Percentiles rank a stretch among this genome's conserved stretches.
These are phyloP conservation scores for Globisporangium alternatum DNA, from an alignment of 352 stramenopile species.

Conservation along the genomic window DNA sequence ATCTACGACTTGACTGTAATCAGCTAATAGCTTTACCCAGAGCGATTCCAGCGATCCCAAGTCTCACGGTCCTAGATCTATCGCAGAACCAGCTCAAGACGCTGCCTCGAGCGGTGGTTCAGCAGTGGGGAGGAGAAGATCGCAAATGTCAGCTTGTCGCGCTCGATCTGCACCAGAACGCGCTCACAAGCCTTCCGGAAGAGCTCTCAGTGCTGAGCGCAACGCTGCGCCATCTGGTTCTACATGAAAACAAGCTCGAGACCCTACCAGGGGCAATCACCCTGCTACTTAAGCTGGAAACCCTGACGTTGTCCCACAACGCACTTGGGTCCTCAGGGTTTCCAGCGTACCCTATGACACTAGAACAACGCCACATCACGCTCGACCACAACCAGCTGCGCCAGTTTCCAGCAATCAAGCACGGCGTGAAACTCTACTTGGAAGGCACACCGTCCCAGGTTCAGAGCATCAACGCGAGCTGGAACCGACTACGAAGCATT, in stretches of 20 bases:
- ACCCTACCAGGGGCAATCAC: slow-evolving; percentile 26
- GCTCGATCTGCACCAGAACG: slow-evolving; percentile 43
- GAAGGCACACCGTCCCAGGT: slow-evolving; percentile 22
- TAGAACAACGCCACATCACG: slow-evolving; percentile 15
- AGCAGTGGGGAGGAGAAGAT: slow-evolving; percentile 24
- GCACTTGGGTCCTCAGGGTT: slow-evolving; percentile 15
- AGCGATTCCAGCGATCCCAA: slow-evolving; percentile 17
- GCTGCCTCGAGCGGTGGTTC: slow-evolving; percentile 7
- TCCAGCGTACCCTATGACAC: slow-evolving; percentile 24
- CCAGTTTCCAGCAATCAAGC: slow-evolving; percentile 18
- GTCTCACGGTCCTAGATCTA: slow-evolving; percentile 30
- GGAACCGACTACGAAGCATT: slow-evolving; percentile 31
- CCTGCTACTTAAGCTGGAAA: slow-evolving; percentile 21
- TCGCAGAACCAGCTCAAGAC: slow-evolving; percentile 35
- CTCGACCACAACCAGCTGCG: slow-evolving; percentile 46
- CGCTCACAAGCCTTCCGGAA: slow-evolving; percentile 34
- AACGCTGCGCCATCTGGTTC: slow-evolving; percentile 27
- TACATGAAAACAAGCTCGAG: slow-evolving; percentile 45
- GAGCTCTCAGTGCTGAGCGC: slow-evolving; percentile 27
- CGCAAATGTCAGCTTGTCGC: slow-evolving; percentile 18
- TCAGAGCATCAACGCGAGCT: slow-evolving; percentile 22
- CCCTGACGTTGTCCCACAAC: slow-evolving; percentile 24
- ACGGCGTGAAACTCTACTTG: slow-evolving; percentile 10
- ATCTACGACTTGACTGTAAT: slow-evolving; percentile 32
- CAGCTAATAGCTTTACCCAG: slow-evolving; percentile 20